Conservation (phyloP, 805 yeast species). For the Saccharomycopsis lassenensis region DNA sequence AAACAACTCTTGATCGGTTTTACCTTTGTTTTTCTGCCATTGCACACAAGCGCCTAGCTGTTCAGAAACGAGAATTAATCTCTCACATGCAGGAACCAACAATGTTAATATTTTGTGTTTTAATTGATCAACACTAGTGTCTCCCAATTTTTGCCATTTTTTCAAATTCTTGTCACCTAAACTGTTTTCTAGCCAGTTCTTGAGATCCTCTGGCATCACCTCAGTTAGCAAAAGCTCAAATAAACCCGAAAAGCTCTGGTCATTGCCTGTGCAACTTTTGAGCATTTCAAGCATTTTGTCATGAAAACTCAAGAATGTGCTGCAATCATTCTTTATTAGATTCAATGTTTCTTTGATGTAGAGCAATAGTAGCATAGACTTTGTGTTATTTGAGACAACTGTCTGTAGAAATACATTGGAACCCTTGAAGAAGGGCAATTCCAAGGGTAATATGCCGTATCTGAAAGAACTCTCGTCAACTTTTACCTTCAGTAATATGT, state of each 20-base stretch:
- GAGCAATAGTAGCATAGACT: slow-evolving; percentile 24
- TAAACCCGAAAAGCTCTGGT: slow-evolving; percentile 28
- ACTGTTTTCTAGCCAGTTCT: slow-evolving; percentile 52
- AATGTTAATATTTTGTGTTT: slow-evolving; percentile 38
- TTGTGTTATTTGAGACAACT: slow-evolving; percentile 22
- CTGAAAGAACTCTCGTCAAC: not conserved
- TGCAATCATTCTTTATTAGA: slow-evolving; percentile 24
- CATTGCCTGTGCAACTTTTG: slow-evolving; percentile 19
- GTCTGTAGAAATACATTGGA: slow-evolving; percentile 1
- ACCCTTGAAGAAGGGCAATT: not conserved
- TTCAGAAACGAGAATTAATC: slow-evolving; percentile 36
- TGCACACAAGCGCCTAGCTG: no score
- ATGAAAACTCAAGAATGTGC: slow-evolving; percentile 29
- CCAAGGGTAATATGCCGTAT: slow-evolving; percentile 1
- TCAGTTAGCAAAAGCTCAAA: slow-evolving; percentile 44
- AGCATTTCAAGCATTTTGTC: slow-evolving; percentile 25
- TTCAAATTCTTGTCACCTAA: slow-evolving; percentile 58
- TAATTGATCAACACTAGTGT: slow-evolving; percentile 37
- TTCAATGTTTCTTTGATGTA: slow-evolving; percentile 27
- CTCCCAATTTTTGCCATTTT: slow-evolving; percentile 42
- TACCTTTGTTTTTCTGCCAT: no score
- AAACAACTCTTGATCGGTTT: slow-evolving; percentile 6
- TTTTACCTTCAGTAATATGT: not conserved
- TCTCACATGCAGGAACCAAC: slow-evolving; percentile 45
- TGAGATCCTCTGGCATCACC: slow-evolving; percentile 32